Percentiles rank a stretch among this genome's conserved stretches.
phyloP scores from a whole-genome alignment of 2,329 filamentous ascomycete species.

The Diplodia scrobiculata region DNA sequence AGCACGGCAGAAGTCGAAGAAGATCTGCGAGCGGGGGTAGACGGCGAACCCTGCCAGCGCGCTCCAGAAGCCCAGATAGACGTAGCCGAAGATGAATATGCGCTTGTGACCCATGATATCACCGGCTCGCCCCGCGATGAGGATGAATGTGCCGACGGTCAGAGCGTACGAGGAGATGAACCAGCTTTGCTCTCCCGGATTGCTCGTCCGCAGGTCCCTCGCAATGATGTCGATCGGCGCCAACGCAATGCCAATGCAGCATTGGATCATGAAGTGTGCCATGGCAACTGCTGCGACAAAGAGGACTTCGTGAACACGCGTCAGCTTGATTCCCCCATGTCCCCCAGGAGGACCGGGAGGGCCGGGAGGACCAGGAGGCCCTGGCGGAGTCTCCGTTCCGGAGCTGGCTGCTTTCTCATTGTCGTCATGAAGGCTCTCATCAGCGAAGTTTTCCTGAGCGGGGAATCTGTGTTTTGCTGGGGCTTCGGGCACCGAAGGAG shows the following conservation, averaged over 20 bases:
- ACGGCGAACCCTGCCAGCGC: conserved; percentile 45
- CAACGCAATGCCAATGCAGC: conserved; percentile 40
- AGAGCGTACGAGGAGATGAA: conserved; percentile 49
- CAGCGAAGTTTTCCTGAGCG: neutral
- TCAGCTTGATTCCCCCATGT: conserved; percentile 32
- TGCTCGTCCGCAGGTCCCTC: conserved; percentile 45
- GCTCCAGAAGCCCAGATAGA: conserved; percentile 48
- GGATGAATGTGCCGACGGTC: conserved; percentile 51
- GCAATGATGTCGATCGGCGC: conserved; percentile 52
- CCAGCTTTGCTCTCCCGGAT: conserved; percentile 50
- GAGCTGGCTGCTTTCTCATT: neutral
- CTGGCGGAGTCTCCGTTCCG: neutral
- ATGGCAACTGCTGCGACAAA: conserved; percentile 38
- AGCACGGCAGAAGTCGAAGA: conserved; percentile 43
- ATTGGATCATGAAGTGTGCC: conserved; percentile 40
- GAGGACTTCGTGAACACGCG: conserved; percentile 33
- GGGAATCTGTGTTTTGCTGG: neutral
- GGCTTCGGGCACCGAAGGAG: neutral
- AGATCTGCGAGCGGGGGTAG: conserved; percentile 40
- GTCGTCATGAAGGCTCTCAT: neutral
- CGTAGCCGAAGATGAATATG: conserved; percentile 47
- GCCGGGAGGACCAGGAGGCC: neutral
- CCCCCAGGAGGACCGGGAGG: neutral
- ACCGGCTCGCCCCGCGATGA: conserved; percentile 50
- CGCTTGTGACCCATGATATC: conserved; percentile 50